Conservation (phyloP, 768 basidiomycete species). For the Melanogaster broomeanus region DNA sequence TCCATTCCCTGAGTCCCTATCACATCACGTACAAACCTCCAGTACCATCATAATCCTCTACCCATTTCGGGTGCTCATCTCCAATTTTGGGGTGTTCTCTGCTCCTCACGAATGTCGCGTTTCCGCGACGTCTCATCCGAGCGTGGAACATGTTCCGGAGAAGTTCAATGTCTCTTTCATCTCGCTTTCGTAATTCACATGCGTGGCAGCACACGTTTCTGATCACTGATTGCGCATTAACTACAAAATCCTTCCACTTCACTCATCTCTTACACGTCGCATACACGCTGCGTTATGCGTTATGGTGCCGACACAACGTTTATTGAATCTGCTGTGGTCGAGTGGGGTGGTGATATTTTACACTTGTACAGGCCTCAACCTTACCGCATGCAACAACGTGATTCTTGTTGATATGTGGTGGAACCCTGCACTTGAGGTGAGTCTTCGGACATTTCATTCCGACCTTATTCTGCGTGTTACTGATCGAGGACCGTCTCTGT, state of each 20-base stretch:
- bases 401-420: slow-evolving; percentile 95
- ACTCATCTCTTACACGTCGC: not conserved
- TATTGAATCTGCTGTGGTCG: slow-evolving; percentile 2
- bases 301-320: not conserved
- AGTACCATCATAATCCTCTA: not conserved
- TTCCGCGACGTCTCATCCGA: not conserved
- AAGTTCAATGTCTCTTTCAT: not conserved
- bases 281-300: not conserved
- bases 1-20: not conserved
- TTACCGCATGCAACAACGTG: slow-evolving; percentile 93
- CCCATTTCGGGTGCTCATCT: not conserved
- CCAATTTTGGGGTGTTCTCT: not conserved
- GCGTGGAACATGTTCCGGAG: not conserved
- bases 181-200: not conserved
- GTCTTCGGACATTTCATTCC: slow-evolving; percentile 20
- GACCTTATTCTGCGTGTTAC: not conserved
- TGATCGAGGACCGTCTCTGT: slow-evolving; percentile 9
- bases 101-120: too few species aligned
- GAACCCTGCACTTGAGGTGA: slow-evolving; percentile 84
- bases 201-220: not conserved
- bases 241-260: not conserved
- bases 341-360: slow-evolving; percentile 2
- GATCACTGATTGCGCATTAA: slow-evolving; percentile 15
- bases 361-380: slow-evolving; percentile 69
- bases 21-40: not conserved